Base-by-base conservation (phyloP, 1,139 yeast genomes). In the Geotrichum aggregatum region DNA sequence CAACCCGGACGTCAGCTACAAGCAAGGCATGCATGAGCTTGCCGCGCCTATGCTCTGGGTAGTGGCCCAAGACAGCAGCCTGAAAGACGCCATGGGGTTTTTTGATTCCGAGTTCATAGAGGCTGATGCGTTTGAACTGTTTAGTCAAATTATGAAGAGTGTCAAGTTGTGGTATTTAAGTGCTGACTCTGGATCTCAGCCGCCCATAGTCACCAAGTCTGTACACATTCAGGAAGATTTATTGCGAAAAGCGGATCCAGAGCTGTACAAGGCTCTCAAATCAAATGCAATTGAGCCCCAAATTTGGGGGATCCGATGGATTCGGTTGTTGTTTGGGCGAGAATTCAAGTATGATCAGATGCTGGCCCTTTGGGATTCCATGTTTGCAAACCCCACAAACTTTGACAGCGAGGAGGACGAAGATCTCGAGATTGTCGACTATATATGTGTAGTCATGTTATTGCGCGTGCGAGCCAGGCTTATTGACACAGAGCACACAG, bases 21-120 rank as follows among this genome's bases (percentile, higher is more conserved):
- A 80, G 53, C 86, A 81, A 61, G 86, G 86, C 5, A 73, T 80
- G 66, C 85, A 81, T 61, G 86, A 81, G 63, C 71, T 81, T 14
- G 66, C 78, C 36, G 84, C 82, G 1, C 70, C 80, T 34, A 67
- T 80, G 38, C 52, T 66, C 33, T 66, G 60, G 55, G 68, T 66
- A 1, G 50, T 64, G 44, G 47, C 58, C 2, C 50, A 44, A 31
- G 68, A 63, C 33, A 26, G 30, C 4, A 22, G 16, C 11, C 13
- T 33, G 21, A 18, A 24, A 18, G 41, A 45, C 26, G 42, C 47
- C 51, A 31, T 11, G 30, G 45, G 18, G 16, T 36, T 30, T 30
- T 45, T 33, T 13, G 53, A 48, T 21, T 33, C 46, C 21, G 46
- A 39, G 21, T 53, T 55, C 40, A 52, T 60, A 1, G 68, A 63